phyloP scores from a whole-genome alignment of 1,284 basidiomycete species.

The Coniferiporia weirii region DNA sequence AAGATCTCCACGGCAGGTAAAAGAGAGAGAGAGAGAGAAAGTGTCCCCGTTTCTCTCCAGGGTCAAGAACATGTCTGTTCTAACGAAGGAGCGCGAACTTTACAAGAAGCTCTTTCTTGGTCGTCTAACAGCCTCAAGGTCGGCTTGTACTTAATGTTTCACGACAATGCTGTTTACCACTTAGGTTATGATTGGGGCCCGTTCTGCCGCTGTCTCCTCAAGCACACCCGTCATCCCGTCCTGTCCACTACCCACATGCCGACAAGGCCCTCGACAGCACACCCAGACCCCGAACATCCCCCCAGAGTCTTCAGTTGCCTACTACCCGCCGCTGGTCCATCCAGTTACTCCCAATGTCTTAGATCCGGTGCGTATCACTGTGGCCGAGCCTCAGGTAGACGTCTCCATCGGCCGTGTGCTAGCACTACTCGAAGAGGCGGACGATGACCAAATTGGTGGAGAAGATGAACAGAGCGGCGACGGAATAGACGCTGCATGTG shows the following conservation, averaged over 20 bases:
- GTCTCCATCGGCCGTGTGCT: constrained; percentile 63
- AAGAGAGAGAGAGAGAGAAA: constrained; percentile 36
- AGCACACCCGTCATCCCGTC: constrained; percentile 26
- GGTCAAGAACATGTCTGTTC: neutral
- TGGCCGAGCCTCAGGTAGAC: constrained; percentile 39
- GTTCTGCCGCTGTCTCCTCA: constrained; percentile 6
- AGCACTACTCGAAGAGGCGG: constrained; percentile 34
- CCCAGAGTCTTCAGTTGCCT: constrained; percentile 31
- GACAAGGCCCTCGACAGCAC: constrained; percentile 21
- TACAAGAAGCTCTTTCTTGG: constrained; percentile 38
- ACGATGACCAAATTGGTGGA: constrained; percentile 63
- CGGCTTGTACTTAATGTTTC: constrained; percentile 57
- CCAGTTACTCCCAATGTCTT: constrained; percentile 6
- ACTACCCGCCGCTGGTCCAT: constrained; percentile 24
- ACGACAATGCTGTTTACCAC: constrained; percentile 49
- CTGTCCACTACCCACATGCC: constrained; percentile 33
- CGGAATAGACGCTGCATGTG: constrained; percentile 6
- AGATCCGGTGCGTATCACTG: constrained; percentile 11
- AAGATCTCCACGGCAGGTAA: constrained; percentile 44
- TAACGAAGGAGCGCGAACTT: neutral
- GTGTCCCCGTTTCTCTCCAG: constrained; percentile 20
- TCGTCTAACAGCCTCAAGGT: constrained; percentile 41
- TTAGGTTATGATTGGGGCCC: constrained; percentile 45
- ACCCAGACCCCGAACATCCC: constrained; percentile 27
- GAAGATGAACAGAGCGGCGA: neutral